Conservation (phyloP, 495 filamentous ascomycete species). For the Neurospora pannonica region DNA sequence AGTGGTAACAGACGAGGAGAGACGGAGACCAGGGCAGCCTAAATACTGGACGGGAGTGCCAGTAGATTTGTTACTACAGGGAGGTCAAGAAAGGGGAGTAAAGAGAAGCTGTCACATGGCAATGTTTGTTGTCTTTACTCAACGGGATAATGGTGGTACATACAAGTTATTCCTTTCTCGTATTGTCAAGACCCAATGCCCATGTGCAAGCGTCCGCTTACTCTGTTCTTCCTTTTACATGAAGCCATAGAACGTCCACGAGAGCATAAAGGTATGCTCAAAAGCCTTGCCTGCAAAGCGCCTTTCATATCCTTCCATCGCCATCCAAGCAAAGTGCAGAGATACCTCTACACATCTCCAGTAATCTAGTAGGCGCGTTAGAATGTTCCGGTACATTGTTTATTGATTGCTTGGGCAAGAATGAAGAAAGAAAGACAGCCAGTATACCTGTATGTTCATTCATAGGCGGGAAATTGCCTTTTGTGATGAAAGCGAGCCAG, state of each 20-base stretch:
- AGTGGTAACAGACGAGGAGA: fast-evolving
- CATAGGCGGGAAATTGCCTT: neutral
- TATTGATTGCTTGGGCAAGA: neutral
- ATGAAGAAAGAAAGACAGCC: neutral
- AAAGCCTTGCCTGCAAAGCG: neutral
- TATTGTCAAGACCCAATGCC: neutral
- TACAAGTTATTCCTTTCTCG: neutral
- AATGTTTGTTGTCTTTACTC: neutral
- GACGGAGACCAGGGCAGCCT: neutral
- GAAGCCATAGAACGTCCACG: neutral
- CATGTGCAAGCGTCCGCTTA: neutral
- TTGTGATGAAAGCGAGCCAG: neutral
- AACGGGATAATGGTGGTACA: neutral
- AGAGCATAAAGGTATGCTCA: neutral
- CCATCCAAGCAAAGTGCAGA: neutral
- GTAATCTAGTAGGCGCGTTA: neutral
- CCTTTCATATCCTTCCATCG: neutral
- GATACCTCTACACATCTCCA: neutral
- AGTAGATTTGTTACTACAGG: neutral
- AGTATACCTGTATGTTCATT: too few relatives aligned
- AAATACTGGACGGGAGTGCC: neutral
- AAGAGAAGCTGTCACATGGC: neutral
- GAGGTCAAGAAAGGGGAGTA: neutral
- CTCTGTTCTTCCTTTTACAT: neutral
- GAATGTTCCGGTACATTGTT: neutral